Evolutionary conservation across 345 rosid species (phyloP).

Genomic region (Hibiscus syriacus): DNA sequence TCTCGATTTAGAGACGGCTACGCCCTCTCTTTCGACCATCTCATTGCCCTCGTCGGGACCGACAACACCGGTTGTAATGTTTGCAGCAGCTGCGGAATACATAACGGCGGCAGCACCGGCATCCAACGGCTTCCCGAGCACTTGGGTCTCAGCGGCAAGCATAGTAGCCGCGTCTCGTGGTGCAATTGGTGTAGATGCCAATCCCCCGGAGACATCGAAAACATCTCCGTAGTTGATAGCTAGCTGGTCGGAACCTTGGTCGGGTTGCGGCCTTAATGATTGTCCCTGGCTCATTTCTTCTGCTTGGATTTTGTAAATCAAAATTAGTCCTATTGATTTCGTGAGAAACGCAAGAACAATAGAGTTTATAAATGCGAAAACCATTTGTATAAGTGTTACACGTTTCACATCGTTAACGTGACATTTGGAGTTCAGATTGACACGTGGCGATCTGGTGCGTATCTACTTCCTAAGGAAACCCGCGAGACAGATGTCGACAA

Average conservation of each 20-base stretch:
- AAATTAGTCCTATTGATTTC: neutral
- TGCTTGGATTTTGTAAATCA: neutral
- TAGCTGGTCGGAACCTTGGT: conserved; percentile 9
- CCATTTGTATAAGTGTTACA: neutral
- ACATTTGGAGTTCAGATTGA: neutral
- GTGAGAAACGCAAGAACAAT: neutral
- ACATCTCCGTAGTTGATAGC: conserved; percentile 30
- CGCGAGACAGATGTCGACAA: no score
- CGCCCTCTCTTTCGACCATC: neutral
- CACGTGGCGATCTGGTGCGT: neutral
- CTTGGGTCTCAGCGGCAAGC: conserved; percentile 27
- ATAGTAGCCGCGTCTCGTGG: conserved; percentile 27
- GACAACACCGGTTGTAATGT: conserved; percentile 18
- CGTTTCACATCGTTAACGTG: neutral
- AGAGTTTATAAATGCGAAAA: neutral
- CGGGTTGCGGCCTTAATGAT: conserved; percentile 10
- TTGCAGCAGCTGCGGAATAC: conserved; percentile 31
- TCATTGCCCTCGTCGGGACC: conserved; percentile 8
- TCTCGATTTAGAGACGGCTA: conserved; percentile 6
- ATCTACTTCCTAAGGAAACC: no score
- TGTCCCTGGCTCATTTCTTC: conserved; percentile 24
- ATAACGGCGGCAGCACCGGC: conserved; percentile 29
- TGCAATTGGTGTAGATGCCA: conserved; percentile 25
- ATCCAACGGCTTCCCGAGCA: conserved; percentile 18
- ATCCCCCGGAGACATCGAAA: conserved; percentile 30